phyloP scores from a whole-genome alignment of 441 rosid species.

The Euphorbia corollata region DNA sequence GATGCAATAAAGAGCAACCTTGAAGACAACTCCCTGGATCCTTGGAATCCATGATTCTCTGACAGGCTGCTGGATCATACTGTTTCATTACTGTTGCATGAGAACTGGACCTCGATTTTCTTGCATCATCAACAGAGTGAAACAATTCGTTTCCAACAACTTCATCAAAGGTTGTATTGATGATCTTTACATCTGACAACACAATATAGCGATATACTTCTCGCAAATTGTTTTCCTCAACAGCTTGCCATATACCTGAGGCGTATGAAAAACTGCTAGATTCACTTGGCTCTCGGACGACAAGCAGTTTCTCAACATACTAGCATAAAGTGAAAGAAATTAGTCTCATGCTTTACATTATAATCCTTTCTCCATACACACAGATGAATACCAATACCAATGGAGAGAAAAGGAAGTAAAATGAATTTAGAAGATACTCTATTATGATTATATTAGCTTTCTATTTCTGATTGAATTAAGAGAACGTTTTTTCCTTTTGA shows the following conservation, averaged over 20 bases:
- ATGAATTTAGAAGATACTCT: background rate
- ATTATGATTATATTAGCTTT: background rate
- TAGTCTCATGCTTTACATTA: slow-evolving; percentile 12
- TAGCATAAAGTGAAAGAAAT: slow-evolving; percentile 23
- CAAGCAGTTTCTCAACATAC: slow-evolving; percentile 70
- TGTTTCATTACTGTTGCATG: slow-evolving; percentile 27
- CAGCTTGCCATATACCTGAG: slow-evolving; percentile 65
- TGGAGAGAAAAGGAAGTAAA: background rate
- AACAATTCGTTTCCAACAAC: slow-evolving; percentile 31
- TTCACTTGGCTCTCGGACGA: slow-evolving; percentile 34
- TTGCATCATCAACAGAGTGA: slow-evolving; percentile 36
- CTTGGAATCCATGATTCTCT: slow-evolving; percentile 47
- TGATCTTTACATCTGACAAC: slow-evolving; percentile 37
- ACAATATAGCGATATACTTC: slow-evolving; percentile 71
- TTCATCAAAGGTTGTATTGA: slow-evolving; percentile 59
- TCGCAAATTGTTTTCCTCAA: slow-evolving; percentile 50
- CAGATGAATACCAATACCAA: background rate
- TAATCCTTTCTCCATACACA: background rate
- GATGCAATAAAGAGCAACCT: slow-evolving; percentile 79
- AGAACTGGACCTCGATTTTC: slow-evolving; percentile 19
- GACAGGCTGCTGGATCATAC: slow-evolving; percentile 49
- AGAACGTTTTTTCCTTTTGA: background rate
- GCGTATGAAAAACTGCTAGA: slow-evolving; percentile 25
- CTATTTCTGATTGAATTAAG: background rate
- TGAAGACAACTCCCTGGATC: slow-evolving; percentile 67